Conservation (phyloP, 768 basidiomycete genomes). For the Suillus spraguei region DNA sequence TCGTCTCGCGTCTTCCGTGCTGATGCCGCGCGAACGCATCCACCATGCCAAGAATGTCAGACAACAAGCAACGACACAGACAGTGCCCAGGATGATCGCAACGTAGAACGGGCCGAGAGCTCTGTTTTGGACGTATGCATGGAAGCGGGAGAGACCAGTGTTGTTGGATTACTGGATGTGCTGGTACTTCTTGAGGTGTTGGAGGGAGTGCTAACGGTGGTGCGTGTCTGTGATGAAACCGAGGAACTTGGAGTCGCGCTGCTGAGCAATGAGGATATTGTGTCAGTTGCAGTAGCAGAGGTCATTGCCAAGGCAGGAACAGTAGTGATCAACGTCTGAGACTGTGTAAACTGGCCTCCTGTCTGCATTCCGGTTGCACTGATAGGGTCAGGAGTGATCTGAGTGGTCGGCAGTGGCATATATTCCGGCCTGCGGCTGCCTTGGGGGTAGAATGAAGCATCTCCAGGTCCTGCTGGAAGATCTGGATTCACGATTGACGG, state of each 20-base stretch:
- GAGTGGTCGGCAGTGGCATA: background rate
- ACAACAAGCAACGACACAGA: constrained; percentile 47
- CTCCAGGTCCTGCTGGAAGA: background rate
- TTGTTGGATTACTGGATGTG: background rate
- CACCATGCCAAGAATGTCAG: constrained; percentile 52
- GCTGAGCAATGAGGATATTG: constrained; percentile 9
- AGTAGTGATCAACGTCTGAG: background rate
- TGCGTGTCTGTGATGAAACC: background rate
- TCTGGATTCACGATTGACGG: background rate
- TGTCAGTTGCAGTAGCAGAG: constrained; percentile 13
- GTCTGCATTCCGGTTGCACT: background rate
- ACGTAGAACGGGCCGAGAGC: constrained; percentile 46
- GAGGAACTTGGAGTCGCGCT: constrained; percentile 7
- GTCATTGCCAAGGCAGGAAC: constrained; percentile 7
- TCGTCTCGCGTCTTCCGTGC: constrained; percentile 36
- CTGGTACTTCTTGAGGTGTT: background rate
- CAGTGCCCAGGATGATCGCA: constrained; percentile 48
- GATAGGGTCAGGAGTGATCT: background rate
- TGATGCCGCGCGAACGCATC: constrained; percentile 43
- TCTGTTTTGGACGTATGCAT: constrained; percentile 23
- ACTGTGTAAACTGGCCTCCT: background rate
- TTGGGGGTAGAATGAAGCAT: background rate
- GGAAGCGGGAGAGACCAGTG: constrained; percentile 26
- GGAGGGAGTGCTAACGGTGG: background rate
- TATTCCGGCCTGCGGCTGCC: constrained; percentile 2